Percentiles rank a stretch among this genome's conserved stretches.
Evolutionary conservation across 2,329 filamentous ascomycete genomes (phyloP).

Genomic region (Trichophyton schoenleinii): DNA sequence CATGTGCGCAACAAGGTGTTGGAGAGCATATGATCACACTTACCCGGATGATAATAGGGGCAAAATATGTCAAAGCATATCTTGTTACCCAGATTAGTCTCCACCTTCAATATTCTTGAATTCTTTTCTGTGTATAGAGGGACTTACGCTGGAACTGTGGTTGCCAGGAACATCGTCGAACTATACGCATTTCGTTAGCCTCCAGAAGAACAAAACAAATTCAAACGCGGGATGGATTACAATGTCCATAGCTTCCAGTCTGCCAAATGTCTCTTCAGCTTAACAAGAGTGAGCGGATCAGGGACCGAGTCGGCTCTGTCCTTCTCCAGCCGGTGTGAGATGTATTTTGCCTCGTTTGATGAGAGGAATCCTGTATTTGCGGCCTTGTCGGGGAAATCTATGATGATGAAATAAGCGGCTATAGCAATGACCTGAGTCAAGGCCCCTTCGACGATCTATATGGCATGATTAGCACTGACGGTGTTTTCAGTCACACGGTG

Average conservation of each 20-base stretch:
- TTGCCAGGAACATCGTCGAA: constrained; percentile 9
- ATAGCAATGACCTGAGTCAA: constrained; percentile 44
- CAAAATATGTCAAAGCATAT: constrained; percentile 9
- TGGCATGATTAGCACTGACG: background rate
- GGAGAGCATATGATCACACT: constrained; percentile 4
- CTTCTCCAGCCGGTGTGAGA: constrained; percentile 35
- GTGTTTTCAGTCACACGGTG: background rate
- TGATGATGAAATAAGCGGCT: constrained; percentile 44
- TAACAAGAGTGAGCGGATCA: constrained; percentile 37
- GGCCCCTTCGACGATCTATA: constrained; percentile 28
- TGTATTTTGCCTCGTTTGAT: constrained; percentile 33
- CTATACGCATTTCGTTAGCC: constrained; percentile 3
- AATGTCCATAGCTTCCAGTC: constrained; percentile 51
- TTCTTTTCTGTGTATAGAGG: background rate
- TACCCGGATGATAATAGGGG: constrained; percentile 13
- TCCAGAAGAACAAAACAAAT: background rate
- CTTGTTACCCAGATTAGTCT: constrained; percentile 1
- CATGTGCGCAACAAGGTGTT: background rate
- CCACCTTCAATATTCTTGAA: background rate
- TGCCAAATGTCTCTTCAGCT: constrained; percentile 36
- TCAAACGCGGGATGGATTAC: constrained; percentile 17
- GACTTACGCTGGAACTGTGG: constrained; percentile 8
- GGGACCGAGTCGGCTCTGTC: constrained; percentile 44
- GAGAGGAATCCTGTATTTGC: constrained; percentile 40
- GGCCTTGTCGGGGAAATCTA: constrained; percentile 51